These are phyloP conservation scores for Leccinum rimulosum DNA, from an alignment of 768 basidiomycete genomes.

Conservation along the genomic window DNA sequence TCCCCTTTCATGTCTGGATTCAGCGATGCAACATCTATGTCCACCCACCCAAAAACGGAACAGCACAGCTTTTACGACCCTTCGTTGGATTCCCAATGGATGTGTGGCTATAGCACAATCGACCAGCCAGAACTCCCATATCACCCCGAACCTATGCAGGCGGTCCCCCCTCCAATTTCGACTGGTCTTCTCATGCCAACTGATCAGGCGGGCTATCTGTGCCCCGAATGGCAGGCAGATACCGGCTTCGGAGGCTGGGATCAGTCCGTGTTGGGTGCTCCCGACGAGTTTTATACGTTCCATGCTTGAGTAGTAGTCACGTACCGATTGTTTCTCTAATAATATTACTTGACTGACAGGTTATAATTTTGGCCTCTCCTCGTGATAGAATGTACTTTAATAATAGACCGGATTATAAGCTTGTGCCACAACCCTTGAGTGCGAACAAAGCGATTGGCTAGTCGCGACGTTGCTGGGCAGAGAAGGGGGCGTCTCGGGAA, in stretches of 20 bases:
- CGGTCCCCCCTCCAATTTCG: no score
- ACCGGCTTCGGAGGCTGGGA: constrained; percentile 14
- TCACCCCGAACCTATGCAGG: background rate
- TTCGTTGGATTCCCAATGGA: constrained; percentile 8
- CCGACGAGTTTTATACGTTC: background rate
- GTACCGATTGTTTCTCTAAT: background rate
- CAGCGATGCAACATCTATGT: background rate
- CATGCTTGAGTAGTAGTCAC: background rate
- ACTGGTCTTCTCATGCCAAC: background rate
- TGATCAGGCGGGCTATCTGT: constrained; percentile 5
- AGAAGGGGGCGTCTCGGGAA: no score
- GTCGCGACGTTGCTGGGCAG: no score
- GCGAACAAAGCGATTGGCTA: no score
- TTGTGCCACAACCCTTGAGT: no score
- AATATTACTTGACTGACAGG: background rate
- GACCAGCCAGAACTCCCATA: background rate
- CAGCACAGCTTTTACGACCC: background rate
- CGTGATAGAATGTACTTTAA: no score
- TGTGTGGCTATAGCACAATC: constrained; percentile 3
- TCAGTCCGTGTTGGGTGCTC: background rate
- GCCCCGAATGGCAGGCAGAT: constrained; percentile 17
- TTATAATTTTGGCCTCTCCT: no score
- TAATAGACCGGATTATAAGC: no score
- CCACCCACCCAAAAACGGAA: background rate
- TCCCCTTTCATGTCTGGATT: background rate